A percentile compares a stretch with the other conserved stretches of the same genome.
phyloP scores from a whole-genome alignment of 257 asterid species.

The Solanum neorickii region DNA sequence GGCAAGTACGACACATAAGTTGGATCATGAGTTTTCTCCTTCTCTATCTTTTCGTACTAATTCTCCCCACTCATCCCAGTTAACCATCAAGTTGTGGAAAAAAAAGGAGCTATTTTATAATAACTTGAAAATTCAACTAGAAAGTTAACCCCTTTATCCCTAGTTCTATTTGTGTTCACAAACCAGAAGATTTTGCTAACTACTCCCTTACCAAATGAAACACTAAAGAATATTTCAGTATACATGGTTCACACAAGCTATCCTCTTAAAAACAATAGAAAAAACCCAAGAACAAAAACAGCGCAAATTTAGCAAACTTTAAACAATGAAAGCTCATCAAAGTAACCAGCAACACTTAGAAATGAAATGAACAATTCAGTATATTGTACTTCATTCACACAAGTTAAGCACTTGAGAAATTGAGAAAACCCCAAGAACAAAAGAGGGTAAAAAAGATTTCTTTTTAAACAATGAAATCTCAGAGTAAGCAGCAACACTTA shows the following conservation, averaged over 20 bases:
- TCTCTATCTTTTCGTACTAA: not conserved
- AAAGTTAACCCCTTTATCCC: not conserved
- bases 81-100: not conserved
- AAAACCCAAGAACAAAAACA: not conserved
- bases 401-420: not conserved
- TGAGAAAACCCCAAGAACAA: not conserved
- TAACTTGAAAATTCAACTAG: not conserved
- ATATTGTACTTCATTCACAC: not conserved
- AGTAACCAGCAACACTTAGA: not conserved
- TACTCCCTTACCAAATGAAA: not conserved
- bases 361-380: not conserved
- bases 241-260: not conserved
- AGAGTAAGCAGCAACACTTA: not conserved
- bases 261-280: not conserved
- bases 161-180: not conserved
- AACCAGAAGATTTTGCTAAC: not conserved
- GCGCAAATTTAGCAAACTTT: not conserved
- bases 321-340: not conserved
- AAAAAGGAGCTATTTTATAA: not conserved
- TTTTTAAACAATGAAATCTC: not conserved
- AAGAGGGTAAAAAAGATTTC: not conserved
- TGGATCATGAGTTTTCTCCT: not conserved
- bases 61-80: not conserved
- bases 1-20: not conserved
- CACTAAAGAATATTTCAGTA: not conserved